Evolutionary conservation across 257 asterid genomes (phyloP), one percentile per base, ranked within the genome.

Genomic region (Capsicum baccatum): DNA sequence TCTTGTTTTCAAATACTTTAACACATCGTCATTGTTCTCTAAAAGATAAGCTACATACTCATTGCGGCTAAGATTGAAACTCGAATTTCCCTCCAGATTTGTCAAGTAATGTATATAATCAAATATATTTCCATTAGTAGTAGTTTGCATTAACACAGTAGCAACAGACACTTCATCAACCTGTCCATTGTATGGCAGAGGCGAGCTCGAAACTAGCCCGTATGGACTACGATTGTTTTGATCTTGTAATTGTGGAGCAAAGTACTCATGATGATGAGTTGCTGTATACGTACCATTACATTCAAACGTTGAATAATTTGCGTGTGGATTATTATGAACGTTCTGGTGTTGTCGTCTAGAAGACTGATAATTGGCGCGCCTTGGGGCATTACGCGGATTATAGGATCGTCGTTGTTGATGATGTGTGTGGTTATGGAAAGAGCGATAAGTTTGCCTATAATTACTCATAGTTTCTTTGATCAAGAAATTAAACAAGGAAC

Each of bases 1-100:
- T 44, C 3, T 71, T 71, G 47, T 17, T n/a, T 71, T 71, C 79
- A 71, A 71, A 47, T 10, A 44, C 58, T 71, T 71, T 6, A 71
- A 47, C 26, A 71, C 10, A n/a, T 11, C 8, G 3, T 62, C 68
- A 9, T 60, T 35, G 9, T 71, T 35, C 57, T 17, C 79, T 9
- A 39, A 39, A 39, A 39, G 44, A 39, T 39, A 39, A 39, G 44
- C 44, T 62, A 19, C 37, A 2, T 6, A 60, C 14, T 11, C 44
- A 39, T 39, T 2, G 3, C 44, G 44, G 21, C 6, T 14, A 60
- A 9, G n/a, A 1, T 5, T 12, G 19, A n/a, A 19, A 4, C 67
- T 60, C 14, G 13, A 60, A 60, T 19, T 60, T 19, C 67, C 48
- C 48, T 44, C 48, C 48, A 4, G 48, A 44, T 6, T 5, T 6